These are phyloP conservation scores for Eucalyptus rudis DNA, from an alignment of 345 rosid genomes.

Conservation along the genomic window DNA sequence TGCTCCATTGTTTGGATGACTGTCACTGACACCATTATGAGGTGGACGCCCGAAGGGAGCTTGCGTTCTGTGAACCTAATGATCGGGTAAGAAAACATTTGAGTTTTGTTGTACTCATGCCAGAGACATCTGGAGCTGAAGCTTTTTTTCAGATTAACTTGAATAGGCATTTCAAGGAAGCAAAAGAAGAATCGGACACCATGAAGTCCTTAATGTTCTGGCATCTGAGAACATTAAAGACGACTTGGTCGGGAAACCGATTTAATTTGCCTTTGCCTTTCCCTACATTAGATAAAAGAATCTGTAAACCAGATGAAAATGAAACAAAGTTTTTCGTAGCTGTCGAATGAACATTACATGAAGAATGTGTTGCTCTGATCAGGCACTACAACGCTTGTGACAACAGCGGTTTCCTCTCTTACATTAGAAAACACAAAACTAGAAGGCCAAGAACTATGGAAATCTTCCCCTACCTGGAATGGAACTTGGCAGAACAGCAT, in stretches of 20 bases:
- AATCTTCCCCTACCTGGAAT: not conserved
- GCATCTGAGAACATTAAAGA: too few species aligned
- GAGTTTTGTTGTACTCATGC: not conserved
- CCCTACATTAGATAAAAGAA: not conserved
- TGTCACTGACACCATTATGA: not conserved
- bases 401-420: too few species aligned
- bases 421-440: too few species aligned
- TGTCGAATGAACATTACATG: not conserved
- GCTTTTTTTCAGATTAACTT: not conserved
- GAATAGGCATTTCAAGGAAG: not conserved
- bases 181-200: not conserved
- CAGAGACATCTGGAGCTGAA: not conserved
- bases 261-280: not conserved
- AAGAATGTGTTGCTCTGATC: not conserved
- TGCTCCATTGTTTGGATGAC: not conserved
- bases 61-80: not conserved
- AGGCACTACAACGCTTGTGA: too few species aligned
- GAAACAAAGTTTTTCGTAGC: not conserved
- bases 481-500: not conserved
- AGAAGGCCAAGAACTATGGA: not conserved
- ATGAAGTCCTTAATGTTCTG: too few species aligned
- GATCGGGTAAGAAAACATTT: not conserved
- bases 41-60: not conserved
- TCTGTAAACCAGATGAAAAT: not conserved
- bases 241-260: not conserved